Evolutionary conservation across 306 rosid genomes (phyloP), one percentile per base, ranked within the genome.

Genomic region (Inga laurina): DNA sequence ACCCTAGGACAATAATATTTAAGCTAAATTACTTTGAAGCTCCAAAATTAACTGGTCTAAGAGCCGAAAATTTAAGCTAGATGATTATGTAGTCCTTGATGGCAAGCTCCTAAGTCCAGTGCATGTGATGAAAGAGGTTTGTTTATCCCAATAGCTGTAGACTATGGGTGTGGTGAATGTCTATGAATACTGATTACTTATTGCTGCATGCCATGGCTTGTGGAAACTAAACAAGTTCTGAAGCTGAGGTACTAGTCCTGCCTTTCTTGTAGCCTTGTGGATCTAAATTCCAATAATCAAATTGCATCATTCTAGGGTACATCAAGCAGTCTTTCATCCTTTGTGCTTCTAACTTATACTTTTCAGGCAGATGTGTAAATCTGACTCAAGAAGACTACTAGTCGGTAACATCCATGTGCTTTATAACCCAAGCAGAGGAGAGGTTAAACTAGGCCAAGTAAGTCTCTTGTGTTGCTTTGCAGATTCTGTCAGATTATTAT

Each of bases 371-470:
- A 92, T 86, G 91, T 61, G 86, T 83, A 90, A 93, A 80, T 93
- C 81, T 80, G 82, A 88, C 75, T 88, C 97, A 62, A 91, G 95
- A 87, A 92, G 87, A 83, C 82, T 95, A 39, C 37, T 93, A 68
- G 78, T 95, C 45, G 97, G 97, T 84, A 95, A 93, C 89, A 90
- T 91, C 85, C 98, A 95, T 19, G 92, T 95, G 61, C 94, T 93
- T 83, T 95, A 92, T 86, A 91, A 86, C 81, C 98, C 97, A 88
- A 92, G 82, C 87, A 87, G 86, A 77, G 98, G 98, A 68, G 97
- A 95, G 62, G 89, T 90, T 81, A 95, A 95, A 90, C 76, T 93
- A 87, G 97, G 94, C 79, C 97, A 95, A 90, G 98, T 95, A 90
- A 88, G 89, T 89, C 56, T 51, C 71, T 66, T 13, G 11, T 69